Evolutionary conservation across 306 rosid genomes (phyloP).

Genomic region (Gynostemma pentaphyllum): DNA sequence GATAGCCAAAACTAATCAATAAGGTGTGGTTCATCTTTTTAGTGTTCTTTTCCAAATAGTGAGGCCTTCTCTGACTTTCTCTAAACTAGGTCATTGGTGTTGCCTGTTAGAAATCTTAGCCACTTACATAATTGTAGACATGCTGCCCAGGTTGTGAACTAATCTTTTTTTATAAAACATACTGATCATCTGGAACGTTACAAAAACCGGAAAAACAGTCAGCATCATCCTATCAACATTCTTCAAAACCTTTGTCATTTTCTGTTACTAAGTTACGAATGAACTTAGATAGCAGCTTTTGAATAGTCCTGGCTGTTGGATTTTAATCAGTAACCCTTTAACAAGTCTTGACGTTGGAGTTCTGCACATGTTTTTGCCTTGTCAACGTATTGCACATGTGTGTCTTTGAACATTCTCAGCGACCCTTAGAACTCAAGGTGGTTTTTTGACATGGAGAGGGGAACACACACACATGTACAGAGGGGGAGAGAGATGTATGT

Average conservation of each 20-base stretch:
- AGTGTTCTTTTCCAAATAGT: background rate
- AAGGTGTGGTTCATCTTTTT: background rate
- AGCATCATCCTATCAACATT: background rate
- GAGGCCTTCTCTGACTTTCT: background rate
- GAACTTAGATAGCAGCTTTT: background rate
- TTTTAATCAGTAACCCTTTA: background rate
- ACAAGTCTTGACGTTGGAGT: background rate
- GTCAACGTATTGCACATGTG: background rate
- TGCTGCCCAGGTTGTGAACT: background rate
- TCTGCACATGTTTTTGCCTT: slow-evolving; percentile 1
- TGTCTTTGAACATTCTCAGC: background rate
- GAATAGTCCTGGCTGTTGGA: background rate
- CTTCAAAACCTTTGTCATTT: background rate
- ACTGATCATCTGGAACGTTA: background rate
- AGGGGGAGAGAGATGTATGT: background rate
- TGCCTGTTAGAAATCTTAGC: background rate
- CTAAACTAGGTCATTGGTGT: background rate
- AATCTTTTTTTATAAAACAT: background rate
- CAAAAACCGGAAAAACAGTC: background rate
- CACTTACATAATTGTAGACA: background rate
- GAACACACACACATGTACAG: no score
- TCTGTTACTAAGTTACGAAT: background rate
- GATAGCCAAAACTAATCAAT: background rate
- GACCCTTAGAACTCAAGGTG: background rate
- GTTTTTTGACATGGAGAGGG: background rate